phyloP scores from a whole-genome alignment of 140 eudicot genomes.

The Cichorium intybus region DNA sequence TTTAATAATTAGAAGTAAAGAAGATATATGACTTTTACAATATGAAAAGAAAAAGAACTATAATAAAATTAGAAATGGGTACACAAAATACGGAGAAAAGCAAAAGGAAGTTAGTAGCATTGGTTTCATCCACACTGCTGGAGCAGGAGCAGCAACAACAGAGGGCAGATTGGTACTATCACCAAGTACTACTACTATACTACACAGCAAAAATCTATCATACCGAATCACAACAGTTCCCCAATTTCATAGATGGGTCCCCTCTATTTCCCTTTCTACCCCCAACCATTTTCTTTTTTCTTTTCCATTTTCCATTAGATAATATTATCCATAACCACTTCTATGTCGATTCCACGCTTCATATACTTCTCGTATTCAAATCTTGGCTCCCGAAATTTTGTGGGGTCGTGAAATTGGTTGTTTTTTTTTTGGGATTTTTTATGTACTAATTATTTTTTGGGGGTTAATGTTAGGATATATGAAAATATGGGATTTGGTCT shows the following conservation, averaged over 20 bases:
- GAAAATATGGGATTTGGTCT: constrained; percentile 29
- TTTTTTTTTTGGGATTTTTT: constrained; percentile 3
- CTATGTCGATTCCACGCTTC: background rate
- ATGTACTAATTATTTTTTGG: constrained; percentile 20
- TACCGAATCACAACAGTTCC: constrained; percentile 64
- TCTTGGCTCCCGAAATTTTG: background rate
- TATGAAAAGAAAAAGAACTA: background rate
- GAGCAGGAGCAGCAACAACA: constrained; percentile 25
- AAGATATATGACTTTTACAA: background rate
- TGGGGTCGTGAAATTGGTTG: background rate
- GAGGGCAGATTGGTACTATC: constrained; percentile 42
- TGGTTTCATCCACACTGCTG: constrained; percentile 33
- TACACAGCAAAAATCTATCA: constrained; percentile 47
- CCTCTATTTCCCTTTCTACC: constrained; percentile 27
- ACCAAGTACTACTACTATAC: constrained; percentile 29
- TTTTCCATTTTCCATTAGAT: background rate
- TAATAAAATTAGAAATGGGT: constrained; percentile 10
- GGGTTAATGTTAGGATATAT: constrained; percentile 10
- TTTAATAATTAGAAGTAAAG: too few relatives aligned
- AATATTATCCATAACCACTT: background rate
- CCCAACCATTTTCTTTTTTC: constrained; percentile 9
- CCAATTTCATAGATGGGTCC: constrained; percentile 38
- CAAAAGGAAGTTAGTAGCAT: constrained; percentile 12
- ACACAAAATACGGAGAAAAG: constrained; percentile 8
- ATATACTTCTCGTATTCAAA: background rate